Conservation (phyloP, 495 filamentous ascomycete genomes). For the Ascodesmis nigricans region DNA sequence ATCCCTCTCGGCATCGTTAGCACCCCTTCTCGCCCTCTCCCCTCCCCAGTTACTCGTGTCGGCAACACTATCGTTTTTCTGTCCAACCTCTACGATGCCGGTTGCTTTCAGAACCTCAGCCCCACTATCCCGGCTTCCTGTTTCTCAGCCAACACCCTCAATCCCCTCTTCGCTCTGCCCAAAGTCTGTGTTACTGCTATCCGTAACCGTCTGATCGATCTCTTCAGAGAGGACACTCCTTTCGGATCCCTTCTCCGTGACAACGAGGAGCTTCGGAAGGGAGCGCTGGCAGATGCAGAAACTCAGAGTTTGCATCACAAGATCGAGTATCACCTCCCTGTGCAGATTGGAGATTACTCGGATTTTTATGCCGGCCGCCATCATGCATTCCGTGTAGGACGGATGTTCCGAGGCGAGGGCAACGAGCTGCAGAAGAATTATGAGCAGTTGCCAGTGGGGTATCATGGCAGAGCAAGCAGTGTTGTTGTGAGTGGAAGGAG, state of each 20-base stretch:
- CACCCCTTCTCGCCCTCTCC: slow-evolving; percentile 30
- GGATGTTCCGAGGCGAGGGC: slow-evolving; percentile 58
- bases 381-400: slow-evolving; percentile 65
- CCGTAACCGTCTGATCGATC: slow-evolving; percentile 46
- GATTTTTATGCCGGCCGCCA: slow-evolving; percentile 90
- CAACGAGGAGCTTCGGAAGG: slow-evolving; percentile 31
- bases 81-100: slow-evolving; percentile 31
- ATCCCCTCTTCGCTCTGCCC: slow-evolving; percentile 62
- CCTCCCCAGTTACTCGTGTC: slow-evolving; percentile 54
- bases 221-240: slow-evolving; percentile 38
- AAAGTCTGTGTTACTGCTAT: slow-evolving; percentile 48
- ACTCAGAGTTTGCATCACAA: slow-evolving; percentile 32
- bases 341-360: slow-evolving; percentile 86
- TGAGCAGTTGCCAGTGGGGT: slow-evolving; percentile 70
- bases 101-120: slow-evolving; percentile 37
- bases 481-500: slow-evolving; percentile 56
- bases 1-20: slow-evolving; percentile 83
- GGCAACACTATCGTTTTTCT: slow-evolving; percentile 72
- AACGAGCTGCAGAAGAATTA: slow-evolving; percentile 82
- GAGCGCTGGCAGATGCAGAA: slow-evolving; percentile 27
- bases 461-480: slow-evolving; percentile 63
- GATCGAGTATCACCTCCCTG: slow-evolving; percentile 70
- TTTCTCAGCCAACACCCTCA: slow-evolving; percentile 35
- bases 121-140: slow-evolving; percentile 26
- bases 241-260: slow-evolving; percentile 37